A percentile compares a stretch with the other conserved stretches of the same genome.
Conservation (phyloP, 768 basidiomycete genomes). For the Kockovaella imperatae region DNA sequence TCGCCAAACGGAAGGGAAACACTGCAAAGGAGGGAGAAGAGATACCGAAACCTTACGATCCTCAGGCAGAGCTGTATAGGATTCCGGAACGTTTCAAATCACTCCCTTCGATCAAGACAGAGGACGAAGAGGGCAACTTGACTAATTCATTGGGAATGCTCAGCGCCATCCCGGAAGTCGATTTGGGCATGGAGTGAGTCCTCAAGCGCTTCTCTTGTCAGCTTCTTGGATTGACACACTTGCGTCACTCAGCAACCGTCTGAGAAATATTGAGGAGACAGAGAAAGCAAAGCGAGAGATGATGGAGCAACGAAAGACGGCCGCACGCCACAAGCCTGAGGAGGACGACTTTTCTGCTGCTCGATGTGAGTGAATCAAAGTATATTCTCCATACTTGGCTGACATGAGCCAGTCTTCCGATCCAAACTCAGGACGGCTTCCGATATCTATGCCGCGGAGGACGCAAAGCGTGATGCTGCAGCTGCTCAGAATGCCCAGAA, state of each 20-base stretch:
- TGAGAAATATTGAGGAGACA: conserved; percentile 94
- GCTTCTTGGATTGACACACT: no score
- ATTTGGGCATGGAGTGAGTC: conserved; percentile 95
- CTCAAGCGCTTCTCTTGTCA: no score
- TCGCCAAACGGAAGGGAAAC: conserved; percentile 61
- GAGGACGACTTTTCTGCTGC: conserved; percentile 81
- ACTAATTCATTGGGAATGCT: conserved; percentile 91
- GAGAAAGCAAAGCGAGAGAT: conserved; percentile 89
- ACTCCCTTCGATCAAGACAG: conserved; percentile 38
- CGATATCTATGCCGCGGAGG: conserved; percentile 73
- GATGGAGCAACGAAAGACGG: conserved; percentile 56
- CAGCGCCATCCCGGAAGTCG: conserved; percentile 95
- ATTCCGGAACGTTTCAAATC: conserved; percentile 53
- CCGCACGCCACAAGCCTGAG: conserved; percentile 22
- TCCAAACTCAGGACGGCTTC: conserved; percentile 75
- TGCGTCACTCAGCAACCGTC: conserved; percentile 63
- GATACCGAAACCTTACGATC: conserved; percentile 50
- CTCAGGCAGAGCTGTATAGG: conserved; percentile 69
- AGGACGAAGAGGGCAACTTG: conserved; percentile 73
- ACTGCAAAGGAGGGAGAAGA: conserved; percentile 50
- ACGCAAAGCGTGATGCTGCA: conserved; percentile 80
- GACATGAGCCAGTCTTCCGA: conserved; percentile 24
- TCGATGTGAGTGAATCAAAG: conserved; percentile 64
- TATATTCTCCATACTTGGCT: not conserved
- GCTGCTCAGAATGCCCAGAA: conserved; percentile 55